Base-by-base conservation (phyloP, 2,329 filamentous ascomycete species). In the Zasmidium cellare region DNA sequence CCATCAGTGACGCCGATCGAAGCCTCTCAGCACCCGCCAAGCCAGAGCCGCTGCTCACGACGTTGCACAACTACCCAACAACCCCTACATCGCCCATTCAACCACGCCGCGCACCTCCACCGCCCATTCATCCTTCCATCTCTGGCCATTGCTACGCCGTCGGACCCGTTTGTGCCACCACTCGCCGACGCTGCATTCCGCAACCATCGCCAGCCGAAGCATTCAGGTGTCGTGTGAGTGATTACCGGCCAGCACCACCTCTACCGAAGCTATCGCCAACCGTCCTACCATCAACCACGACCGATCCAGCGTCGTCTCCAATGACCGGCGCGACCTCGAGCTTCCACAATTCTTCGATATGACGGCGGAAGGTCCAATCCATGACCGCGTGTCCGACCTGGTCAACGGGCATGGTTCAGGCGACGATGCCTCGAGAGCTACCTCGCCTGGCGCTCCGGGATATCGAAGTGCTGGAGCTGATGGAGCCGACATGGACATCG, bases 381-480 rank as follows among this genome's bases (percentile, higher is more conserved):
- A 70, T 49, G 68, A 71, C 38, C 69, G 69, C 58, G 63, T 79
- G 72, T 73, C 75, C 54, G 74, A 76, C 64, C 73, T 79, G 58
- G 70, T 76, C 66, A 74, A 76, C 56, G 65, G 69, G 41, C 67
- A 80, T 24, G 81, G 57, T 51, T 51, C 53, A n/a, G 48, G 41
- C 46, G 85, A 90, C 66, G 87, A 90, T 67, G 87, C 91, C 69
- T 96, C 92, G 50, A 86, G 92, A 72, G 90, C 91, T 41, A 94
- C 92, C 46, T 93, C 92, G 1, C 92, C 92, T 2, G 91, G 91
- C 61, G 81, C 76, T 82, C 67, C 82, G 65, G 83, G 80, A 67
- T 76, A 77, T 77, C 79, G 65, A 18, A 45, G 48, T 28, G 46
- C 46, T n/a, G 58, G 61, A 28, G 56, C 57, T 52, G 65, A 67